Evolutionary conservation across 176 grass and related monocot genomes (phyloP), one percentile per base, ranked within the genome.

Genomic region (Rhynchospora tenuis): DNA sequence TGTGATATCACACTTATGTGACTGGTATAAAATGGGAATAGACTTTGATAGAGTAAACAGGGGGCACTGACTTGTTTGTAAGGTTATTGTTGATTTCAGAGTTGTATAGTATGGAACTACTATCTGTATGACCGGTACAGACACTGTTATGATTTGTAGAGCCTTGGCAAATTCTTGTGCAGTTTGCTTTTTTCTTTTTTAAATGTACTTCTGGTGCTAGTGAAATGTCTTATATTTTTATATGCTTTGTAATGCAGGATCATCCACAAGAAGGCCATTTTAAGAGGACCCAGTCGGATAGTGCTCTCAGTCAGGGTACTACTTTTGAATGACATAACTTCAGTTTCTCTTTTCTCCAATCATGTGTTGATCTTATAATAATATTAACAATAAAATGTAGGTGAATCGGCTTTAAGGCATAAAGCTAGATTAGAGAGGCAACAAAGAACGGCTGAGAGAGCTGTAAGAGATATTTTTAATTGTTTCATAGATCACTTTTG

Each of bases 361-460:
- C 13, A 28, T 77, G 23, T 33, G 50, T 50, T 77, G 50, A 29
- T 33, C 48, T 56, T 77, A 56, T 29, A 77, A 77, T 29, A 55
- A 29, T 5, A n/a, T 3, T 33, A 69, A 6, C 86, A 87, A 60
- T 85, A 19, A 83, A 50, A 79, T 83, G 84, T 81, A 89, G 78
- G 86, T 86, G 96, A 99, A 75, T 95, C 96, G 45, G 84, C 88
- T 83, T 74, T 99, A 69, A 90, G 96, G 62, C 85, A 90, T 83
- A 95, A 93, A 91, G 96, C 96, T 86, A 95, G 93, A 84, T 58
- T 80, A 15, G 93, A 99, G 83, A 93, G 96, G 83, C 88, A 99
- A 45, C 96, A 90, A 52, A 85, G 96, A 50, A 99, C 91, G 66
- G 82, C 89, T 85, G 96, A 99, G 71, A 88, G 96, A 80, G 96